These are phyloP conservation scores for Cenchrus americanus DNA, from an alignment of 176 grass and related monocot species.

Conservation along the genomic window DNA sequence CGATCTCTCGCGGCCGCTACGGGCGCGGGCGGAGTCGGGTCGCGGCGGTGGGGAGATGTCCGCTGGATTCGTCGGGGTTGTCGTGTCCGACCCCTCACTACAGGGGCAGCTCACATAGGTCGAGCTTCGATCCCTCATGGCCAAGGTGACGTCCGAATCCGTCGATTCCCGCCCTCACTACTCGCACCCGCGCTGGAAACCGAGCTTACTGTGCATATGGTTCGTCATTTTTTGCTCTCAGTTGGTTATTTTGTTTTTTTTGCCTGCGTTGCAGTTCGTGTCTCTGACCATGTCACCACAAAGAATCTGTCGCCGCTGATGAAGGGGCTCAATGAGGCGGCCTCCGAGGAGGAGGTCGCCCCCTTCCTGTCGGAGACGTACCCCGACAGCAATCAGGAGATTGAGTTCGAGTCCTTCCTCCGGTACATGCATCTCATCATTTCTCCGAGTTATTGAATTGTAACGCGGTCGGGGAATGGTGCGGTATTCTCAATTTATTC, in stretches of 20 bases:
- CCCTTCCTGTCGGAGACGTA: conserved; percentile 64
- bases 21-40: neutral
- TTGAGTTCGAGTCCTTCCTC: conserved; percentile 92
- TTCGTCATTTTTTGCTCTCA: neutral
- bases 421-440: conserved; percentile 46
- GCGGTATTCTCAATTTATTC: neutral
- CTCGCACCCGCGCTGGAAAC: no score
- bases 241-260: conserved; percentile 32
- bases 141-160: conserved; percentile 70
- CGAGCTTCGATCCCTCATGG: conserved; percentile 86
- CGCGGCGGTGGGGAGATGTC: conserved; percentile 58
- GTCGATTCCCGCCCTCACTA: neutral
- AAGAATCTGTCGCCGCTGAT: conserved; percentile 77
- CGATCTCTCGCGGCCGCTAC: conserved; percentile 38
- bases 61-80: conserved; percentile 78
- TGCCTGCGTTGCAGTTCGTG: conserved; percentile 58
- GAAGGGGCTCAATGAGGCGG: conserved; percentile 78
- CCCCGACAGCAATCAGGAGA: conserved; percentile 67
- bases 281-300: conserved; percentile 68
- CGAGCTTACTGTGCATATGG: neutral
- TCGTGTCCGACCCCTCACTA: conserved; percentile 94
- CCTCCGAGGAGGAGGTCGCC: conserved; percentile 69
- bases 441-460: conserved; percentile 7
- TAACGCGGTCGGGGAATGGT: neutral
- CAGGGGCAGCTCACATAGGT: conserved; percentile 99